Evolutionary conservation across 2,329 filamentous ascomycete species (phyloP).

Genomic region (Pseudogymnoascus sp.): DNA sequence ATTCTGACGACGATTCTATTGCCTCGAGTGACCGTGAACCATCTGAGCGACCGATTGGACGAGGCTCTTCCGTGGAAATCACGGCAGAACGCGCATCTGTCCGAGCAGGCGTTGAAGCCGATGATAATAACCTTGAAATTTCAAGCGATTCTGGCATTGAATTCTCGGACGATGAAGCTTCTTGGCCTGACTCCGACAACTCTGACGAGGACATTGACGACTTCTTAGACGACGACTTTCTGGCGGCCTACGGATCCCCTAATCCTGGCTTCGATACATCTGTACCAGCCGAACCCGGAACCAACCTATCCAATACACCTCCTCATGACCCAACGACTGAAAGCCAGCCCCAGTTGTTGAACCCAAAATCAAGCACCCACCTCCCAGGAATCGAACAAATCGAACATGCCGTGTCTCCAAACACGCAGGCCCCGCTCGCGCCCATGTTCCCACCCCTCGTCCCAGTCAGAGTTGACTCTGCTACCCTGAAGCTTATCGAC

Average conservation of each 20-base stretch:
- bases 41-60: not conserved
- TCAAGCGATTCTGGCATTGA: not conserved
- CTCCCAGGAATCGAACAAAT: not conserved
- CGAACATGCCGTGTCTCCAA: not conserved
- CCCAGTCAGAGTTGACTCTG: not conserved
- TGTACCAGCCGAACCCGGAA: not conserved
- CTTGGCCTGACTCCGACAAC: not conserved
- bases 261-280: not conserved
- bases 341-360: not conserved
- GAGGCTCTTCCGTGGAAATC: not conserved
- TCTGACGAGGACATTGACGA: not conserved
- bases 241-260: not conserved
- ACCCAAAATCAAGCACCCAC: not conserved
- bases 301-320: not conserved
- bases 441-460: not conserved
- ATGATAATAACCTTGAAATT: not conserved
- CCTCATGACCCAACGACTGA: not conserved
- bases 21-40: not conserved
- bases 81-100: not conserved
- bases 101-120: not conserved
- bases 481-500: not conserved
- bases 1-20: not conserved
- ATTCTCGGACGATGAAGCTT: not conserved
- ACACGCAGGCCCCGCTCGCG: not conserved
- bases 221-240: not conserved